A percentile compares a stretch with the other conserved stretches of the same genome.
These are phyloP conservation scores for Salix exigua DNA, from an alignment of 345 rosid species.

Conservation along the genomic window DNA sequence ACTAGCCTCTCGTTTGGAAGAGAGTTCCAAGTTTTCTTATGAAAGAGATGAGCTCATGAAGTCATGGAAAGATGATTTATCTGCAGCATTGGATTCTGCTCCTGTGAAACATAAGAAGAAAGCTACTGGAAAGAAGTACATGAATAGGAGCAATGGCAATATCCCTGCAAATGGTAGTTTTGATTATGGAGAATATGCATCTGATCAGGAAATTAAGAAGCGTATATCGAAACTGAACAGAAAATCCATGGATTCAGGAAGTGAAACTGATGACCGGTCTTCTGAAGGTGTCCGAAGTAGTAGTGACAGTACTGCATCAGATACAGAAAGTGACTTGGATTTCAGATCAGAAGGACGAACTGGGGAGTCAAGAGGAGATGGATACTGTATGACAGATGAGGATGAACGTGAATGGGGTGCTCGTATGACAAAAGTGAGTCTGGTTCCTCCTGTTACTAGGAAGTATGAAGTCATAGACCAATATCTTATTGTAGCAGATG, in stretches of 20 bases:
- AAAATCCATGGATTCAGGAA: conserved; percentile 76
- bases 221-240: conserved; percentile 79
- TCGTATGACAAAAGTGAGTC: conserved; percentile 96
- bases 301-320: conserved; percentile 69
- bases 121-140: conserved; percentile 58
- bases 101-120: conserved; percentile 65
- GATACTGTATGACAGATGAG: conserved; percentile 56
- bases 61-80: conserved; percentile 75
- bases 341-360: conserved; percentile 55
- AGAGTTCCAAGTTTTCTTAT: conserved; percentile 67
- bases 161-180: conserved; percentile 45
- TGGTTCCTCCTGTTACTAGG: conserved; percentile 99
- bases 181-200: conserved; percentile 71
- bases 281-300: conserved; percentile 66
- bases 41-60: conserved; percentile 78
- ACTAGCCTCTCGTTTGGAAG: conserved; percentile 87
- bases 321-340: conserved; percentile 84
- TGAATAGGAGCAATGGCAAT: conserved; percentile 59
- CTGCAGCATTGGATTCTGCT: conserved; percentile 41
- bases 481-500: conserved; percentile 79
- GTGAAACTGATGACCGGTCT: conserved; percentile 80
- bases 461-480: conserved; percentile 88
- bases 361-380: conserved; percentile 55
- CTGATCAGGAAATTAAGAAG: conserved; percentile 86
- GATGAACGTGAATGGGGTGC: conserved; percentile 99